Base-by-base conservation (phyloP, 2,329 filamentous ascomycete species). In the Ceratocystis harringtonii region DNA sequence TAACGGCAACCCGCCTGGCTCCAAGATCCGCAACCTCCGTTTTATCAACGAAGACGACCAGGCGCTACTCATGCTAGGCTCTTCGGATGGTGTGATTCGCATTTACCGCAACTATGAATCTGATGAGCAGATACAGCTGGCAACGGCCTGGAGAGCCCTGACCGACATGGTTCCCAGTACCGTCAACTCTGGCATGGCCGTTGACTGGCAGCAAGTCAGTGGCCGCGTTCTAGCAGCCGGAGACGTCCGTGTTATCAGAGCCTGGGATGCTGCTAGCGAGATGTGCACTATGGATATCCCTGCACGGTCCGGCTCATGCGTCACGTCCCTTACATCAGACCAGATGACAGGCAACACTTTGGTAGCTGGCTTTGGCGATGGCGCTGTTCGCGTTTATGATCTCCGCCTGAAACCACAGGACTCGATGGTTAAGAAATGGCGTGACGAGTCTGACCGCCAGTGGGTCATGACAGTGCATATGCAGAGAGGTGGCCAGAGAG, bases 1-100 rank as follows among this genome's bases (percentile, higher is more conserved):
- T 32, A 97, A 97, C 71, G 92, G 90, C 61, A 99, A 99, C 71
- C 94, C 94, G 0, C 80, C 86, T 41, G 90, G 92, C 2, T 96
- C 91, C 30, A 90, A 86, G 70, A 95, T 99, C 71, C 96, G 91
- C 61, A 92, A 97, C 74, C 86, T 96, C 73, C 89, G 91, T 65
- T 96, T 97, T 75, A 95, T 99, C 78, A 99, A 99, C 70, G 94
- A 99, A 75, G 94, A 99, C 71, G 94, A 99, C 73, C 90, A 95
- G 72, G 94, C 92, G 2, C 84, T 97, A 69, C 77, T 99, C 66
- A 90, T 99, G 83, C 96, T 90, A 0, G 94, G 94, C 1, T 95
- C 92, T 6, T 96, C 91, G 1, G 94, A 99, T 72, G 94, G 94
- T 63, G 90, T 97, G 19, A 84, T 99, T 69, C 89, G 95, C 69